These are phyloP conservation scores for Calendula officinalis DNA, from an alignment of 129 eudicot species.

Conservation along the genomic window DNA sequence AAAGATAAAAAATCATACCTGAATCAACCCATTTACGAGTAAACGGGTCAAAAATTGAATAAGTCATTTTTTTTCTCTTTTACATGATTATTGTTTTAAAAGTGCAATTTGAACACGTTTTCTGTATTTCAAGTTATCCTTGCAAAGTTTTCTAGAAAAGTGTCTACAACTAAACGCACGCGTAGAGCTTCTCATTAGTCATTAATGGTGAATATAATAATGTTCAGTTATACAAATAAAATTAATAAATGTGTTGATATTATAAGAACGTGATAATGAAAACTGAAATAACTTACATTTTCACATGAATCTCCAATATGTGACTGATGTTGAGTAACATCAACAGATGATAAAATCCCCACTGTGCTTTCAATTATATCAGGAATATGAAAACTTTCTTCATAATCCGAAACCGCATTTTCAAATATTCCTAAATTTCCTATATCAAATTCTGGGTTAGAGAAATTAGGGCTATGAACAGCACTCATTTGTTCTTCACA, in stretches of 20 bases:
- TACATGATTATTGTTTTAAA: no score
- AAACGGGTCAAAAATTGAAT: neutral
- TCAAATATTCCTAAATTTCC: conserved; percentile 43
- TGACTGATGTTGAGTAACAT: conserved; percentile 67
- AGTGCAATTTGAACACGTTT: no score
- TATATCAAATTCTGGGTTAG: conserved; percentile 62
- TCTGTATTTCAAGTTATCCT: no score
- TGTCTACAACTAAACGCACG: no score
- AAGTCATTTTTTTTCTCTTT: no score
- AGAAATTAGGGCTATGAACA: conserved; percentile 71
- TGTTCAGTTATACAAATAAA: conserved; percentile 1
- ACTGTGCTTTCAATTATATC: conserved; percentile 93
- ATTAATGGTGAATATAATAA: no score
- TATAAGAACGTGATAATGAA: no score
- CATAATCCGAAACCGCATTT: conserved; percentile 53
- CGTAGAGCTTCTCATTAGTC: no score
- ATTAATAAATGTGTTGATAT: neutral
- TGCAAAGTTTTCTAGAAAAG: no score
- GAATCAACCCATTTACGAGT: neutral
- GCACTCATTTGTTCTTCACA: conserved; percentile 62
- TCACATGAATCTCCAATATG: conserved; percentile 72
- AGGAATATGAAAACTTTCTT: conserved; percentile 65
- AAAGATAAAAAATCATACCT: neutral
- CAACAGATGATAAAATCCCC: conserved; percentile 59
- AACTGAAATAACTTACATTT: conserved; percentile 40